A percentile compares a stretch with the other conserved stretches of the same genome.
Conservation (phyloP, 352 stramenopile species). For the Globisporangium okanoganense region DNA sequence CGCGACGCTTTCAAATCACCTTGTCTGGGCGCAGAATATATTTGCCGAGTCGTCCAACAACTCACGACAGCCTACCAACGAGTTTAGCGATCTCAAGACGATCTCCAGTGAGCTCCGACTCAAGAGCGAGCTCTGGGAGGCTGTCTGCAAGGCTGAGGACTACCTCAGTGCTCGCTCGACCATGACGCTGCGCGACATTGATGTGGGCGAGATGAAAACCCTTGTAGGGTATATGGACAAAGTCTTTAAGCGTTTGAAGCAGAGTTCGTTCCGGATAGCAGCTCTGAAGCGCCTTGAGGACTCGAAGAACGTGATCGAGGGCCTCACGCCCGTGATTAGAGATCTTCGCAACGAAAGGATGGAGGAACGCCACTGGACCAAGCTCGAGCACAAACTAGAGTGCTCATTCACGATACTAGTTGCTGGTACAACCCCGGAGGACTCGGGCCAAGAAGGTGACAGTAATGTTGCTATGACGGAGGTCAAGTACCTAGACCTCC, state of each 20-base stretch:
- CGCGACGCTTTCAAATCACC: constrained; percentile 18
- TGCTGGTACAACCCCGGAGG: neutral
- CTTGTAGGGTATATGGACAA: constrained; percentile 20
- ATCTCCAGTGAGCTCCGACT: constrained; percentile 39
- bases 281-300: constrained; percentile 34
- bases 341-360: constrained; percentile 59
- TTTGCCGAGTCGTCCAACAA: constrained; percentile 36
- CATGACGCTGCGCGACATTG: constrained; percentile 38
- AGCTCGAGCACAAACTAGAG: constrained; percentile 67
- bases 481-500: constrained; percentile 28
- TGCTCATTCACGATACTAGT: constrained; percentile 27
- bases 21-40: constrained; percentile 36
- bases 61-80: constrained; percentile 22
- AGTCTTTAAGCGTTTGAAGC: constrained; percentile 22
- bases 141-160: constrained; percentile 42
- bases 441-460: neutral
- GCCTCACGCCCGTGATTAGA: constrained; percentile 45
- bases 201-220: constrained; percentile 34
- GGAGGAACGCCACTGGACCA: constrained; percentile 63
- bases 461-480: neutral
- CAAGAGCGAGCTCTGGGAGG: constrained; percentile 61
- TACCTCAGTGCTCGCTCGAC: constrained; percentile 31
- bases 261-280: constrained; percentile 15
- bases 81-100: constrained; percentile 31
- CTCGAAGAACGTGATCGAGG: constrained; percentile 39